Evolutionary conservation across 2,329 filamentous ascomycete genomes (phyloP).

Genomic region (Colletotrichum sp.): DNA sequence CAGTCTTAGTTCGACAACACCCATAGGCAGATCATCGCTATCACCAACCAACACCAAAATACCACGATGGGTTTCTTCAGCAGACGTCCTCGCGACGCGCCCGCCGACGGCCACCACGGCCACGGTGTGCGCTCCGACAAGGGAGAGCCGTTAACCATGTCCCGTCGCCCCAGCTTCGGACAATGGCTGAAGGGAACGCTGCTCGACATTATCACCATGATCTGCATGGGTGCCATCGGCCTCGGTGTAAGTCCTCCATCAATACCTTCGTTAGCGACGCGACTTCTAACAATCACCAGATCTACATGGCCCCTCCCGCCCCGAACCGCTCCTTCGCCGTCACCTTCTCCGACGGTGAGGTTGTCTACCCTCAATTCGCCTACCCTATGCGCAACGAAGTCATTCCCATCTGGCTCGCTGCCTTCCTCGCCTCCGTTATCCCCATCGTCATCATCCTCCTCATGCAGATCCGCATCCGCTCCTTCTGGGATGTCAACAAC

Average conservation of each 20-base stretch:
- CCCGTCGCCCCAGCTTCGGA: conserved; percentile 63
- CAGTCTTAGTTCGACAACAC: not conserved
- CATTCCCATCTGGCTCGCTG: conserved; percentile 73
- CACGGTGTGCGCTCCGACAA: not conserved
- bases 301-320: conserved; percentile 69
- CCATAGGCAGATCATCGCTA: not conserved
- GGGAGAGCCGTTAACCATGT: conserved; percentile 44
- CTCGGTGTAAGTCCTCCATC: conserved; percentile 59
- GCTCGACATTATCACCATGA: conserved; percentile 73
- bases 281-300: conserved; percentile 35
- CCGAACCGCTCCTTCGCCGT: conserved; percentile 74
- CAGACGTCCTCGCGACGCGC: not conserved
- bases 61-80: conserved; percentile 16
- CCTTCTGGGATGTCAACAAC: conserved; percentile 76
- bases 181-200: conserved; percentile 73
- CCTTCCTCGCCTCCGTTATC: conserved; percentile 67
- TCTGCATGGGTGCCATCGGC: conserved; percentile 67
- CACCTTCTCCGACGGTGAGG: conserved; percentile 67
- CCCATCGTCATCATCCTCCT: conserved; percentile 70
- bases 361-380: conserved; percentile 74
- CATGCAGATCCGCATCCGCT: conserved; percentile 71
- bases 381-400: conserved; percentile 75
- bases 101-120: not conserved
- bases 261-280: not conserved
- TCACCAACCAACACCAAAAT: not conserved